A percentile compares a stretch with the other conserved stretches of the same genome.
Evolutionary conservation across 305 asterid genomes (phyloP).

Genomic region (Solanum hybrid): DNA sequence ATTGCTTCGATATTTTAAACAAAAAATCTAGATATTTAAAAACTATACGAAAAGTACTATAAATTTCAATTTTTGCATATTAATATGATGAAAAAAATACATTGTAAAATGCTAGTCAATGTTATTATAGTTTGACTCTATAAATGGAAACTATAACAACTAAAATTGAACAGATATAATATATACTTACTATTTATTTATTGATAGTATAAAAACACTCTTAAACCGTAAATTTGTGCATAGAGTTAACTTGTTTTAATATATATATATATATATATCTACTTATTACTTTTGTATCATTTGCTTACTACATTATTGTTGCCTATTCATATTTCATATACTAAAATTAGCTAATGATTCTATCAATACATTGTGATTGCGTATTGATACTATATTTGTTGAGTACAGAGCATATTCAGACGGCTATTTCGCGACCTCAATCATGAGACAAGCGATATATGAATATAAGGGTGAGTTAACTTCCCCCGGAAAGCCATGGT

Average conservation of each 20-base stretch:
- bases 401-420: neutral
- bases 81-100: too few species aligned
- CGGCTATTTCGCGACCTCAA: neutral
- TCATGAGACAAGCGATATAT: neutral
- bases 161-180: too few species aligned
- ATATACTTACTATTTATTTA: too few species aligned
- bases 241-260: too few species aligned
- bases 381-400: too few species aligned
- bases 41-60: too few species aligned
- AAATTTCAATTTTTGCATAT: neutral
- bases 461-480: neutral
- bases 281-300: neutral
- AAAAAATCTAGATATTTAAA: neutral
- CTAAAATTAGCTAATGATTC: neutral
- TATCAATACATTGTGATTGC: neutral
- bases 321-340: neutral
- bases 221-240: too few species aligned
- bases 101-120: neutral
- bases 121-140: neutral
- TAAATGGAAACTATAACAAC: too few species aligned
- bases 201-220: too few species aligned
- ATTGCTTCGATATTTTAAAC: too few species aligned
- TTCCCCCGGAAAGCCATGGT: neutral
- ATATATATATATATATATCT: too few species aligned
- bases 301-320: neutral